Evolutionary conservation across 179 eudicot genomes (phyloP).

Genomic region (Silene coronaria): DNA sequence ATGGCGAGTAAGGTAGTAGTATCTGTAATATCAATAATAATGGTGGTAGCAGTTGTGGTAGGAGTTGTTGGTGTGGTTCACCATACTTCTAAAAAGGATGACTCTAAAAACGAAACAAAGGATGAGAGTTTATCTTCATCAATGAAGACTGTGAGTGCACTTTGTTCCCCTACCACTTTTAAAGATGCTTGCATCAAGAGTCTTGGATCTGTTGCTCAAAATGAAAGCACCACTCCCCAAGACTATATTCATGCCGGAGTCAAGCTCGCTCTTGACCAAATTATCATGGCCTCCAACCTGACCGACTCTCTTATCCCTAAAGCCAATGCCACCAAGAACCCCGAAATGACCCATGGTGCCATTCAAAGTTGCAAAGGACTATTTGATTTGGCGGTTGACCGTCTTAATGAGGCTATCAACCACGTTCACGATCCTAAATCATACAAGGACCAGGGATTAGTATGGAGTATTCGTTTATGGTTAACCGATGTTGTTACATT

Average conservation of each 20-base stretch:
- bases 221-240: conserved; percentile 33
- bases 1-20: conserved; percentile 33
- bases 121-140: conserved; percentile 30
- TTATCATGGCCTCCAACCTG: conserved; percentile 22
- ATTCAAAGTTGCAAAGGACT: conserved; percentile 29
- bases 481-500: conserved; percentile 34
- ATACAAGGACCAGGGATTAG: conserved; percentile 17
- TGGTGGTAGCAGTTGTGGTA: conserved; percentile 36
- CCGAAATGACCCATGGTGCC: conserved; percentile 21
- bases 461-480: conserved; percentile 36
- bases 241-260: conserved; percentile 35
- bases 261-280: conserved; percentile 30
- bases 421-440: conserved; percentile 18
- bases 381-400: conserved; percentile 22
- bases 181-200: conserved; percentile 34
- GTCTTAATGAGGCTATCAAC: conserved; percentile 20
- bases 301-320: conserved; percentile 28
- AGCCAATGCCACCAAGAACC: conserved; percentile 25
- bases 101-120: conserved; percentile 6
- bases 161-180: conserved; percentile 34
- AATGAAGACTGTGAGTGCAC: conserved; percentile 27
- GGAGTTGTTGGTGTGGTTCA: conserved; percentile 36
- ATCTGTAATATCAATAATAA: conserved; percentile 30
- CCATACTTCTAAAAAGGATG: conserved; percentile 2
- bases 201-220: conserved; percentile 32